Base-by-base conservation (phyloP, 1,284 basidiomycete species). In the Apiotrichum montevideense region DNA sequence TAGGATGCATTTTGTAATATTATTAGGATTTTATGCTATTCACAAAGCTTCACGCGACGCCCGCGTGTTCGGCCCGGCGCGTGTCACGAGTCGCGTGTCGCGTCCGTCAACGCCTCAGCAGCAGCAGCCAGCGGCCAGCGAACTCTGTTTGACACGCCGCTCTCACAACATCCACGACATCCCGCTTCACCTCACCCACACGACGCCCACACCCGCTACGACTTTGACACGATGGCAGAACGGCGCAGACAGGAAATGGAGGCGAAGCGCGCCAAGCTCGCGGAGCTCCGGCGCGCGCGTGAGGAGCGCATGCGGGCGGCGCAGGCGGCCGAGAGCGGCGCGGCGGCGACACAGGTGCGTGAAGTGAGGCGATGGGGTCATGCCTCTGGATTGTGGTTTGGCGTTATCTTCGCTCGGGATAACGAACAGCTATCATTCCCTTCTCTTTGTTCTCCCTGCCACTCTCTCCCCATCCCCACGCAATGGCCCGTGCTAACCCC, bases 221-320 rank as follows among this genome's bases (percentile, higher is more conserved):
- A 21, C 21, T 21, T 21, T 21, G 21, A 21, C 21, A 21, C 32
- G 2, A 74, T 73, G 71, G 59, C 70, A 37, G 77, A 80, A 51
- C 64, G 75, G 51, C 80, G 86, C 42, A 77, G 85, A 67, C 83
- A 86, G 67, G 93, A 97, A 78, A 90, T 98, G 61, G 91, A 94
- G 76, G 89, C 87, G 43, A 98, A 98, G 78, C 81, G 87, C 58
- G 84, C 85, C 6, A 93, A 92, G 75, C 85, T 98, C 44, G 90
- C 85, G 48, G 90, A 93, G 62, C 63, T 79, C 40, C 62, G 74
- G 39, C 57, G 73, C 46, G 73, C 75, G 11, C 66, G 74, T 50
- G 76, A 74, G 42, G 74, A 77, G 53, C 59, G 74, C 34, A 60
- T 65, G 54, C 65, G 67, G 46, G 64, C 65, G 11, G 59, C 72